Conservation (phyloP, 306 rosid genomes). For the Malus sieversii region DNA sequence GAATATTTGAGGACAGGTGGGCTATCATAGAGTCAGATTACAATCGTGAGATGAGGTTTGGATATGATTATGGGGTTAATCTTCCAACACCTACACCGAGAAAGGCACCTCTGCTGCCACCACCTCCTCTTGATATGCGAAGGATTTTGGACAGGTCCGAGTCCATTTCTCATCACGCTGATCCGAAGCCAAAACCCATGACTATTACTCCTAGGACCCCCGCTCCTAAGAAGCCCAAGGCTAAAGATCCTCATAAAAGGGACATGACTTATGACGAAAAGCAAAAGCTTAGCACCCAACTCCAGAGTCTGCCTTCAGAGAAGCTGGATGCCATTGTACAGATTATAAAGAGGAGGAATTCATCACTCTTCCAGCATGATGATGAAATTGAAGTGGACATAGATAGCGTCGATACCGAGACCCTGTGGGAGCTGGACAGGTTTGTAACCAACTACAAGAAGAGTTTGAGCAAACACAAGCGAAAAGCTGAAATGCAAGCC, state of each 20-base stretch:
- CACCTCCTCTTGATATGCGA: conserved; percentile 78
- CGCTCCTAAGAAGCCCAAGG: conserved; percentile 93
- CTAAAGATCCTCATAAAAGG: conserved; percentile 87
- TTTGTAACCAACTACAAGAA: conserved; percentile 88
- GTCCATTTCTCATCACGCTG: conserved; percentile 38
- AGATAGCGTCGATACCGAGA: conserved; percentile 84
- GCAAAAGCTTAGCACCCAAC: conserved; percentile 78
- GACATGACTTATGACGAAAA: conserved; percentile 89
- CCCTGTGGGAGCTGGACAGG: conserved; percentile 97
- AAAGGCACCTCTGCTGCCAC: conserved; percentile 47
- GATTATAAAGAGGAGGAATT: conserved; percentile 74
- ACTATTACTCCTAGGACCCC: conserved; percentile 79
- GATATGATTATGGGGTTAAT: conserved; percentile 41
- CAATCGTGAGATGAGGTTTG: conserved; percentile 68
- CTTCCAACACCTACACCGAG: conserved; percentile 58
- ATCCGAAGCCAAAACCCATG: conserved; percentile 39
- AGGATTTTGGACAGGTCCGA: conserved; percentile 70
- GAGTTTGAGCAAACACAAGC: conserved; percentile 86
- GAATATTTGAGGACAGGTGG: conserved; percentile 85
- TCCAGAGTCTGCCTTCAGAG: conserved; percentile 74
- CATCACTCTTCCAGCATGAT: conserved; percentile 60
- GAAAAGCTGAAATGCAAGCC: conserved; percentile 71
- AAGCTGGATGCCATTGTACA: conserved; percentile 78
- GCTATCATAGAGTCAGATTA: conserved; percentile 76
- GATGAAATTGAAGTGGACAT: conserved; percentile 96